Percentiles rank a stretch among this genome's conserved stretches.
Conservation (phyloP, 108 stramenopile species). For the Discostella pseudostelligera region DNA sequence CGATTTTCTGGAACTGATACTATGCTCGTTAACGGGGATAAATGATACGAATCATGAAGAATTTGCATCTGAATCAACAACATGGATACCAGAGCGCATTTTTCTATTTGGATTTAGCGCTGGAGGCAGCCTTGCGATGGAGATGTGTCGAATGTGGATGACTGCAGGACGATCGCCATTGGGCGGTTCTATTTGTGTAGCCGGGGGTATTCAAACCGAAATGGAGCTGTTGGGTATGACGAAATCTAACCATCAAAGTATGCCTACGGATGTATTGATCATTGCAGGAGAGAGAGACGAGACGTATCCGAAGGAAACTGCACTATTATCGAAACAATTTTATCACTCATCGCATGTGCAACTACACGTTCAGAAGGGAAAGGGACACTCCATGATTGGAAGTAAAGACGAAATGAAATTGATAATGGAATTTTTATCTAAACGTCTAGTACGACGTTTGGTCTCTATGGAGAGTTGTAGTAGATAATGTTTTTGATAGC, state of each 20-base stretch:
- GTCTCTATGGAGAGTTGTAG: constrained; percentile 10
- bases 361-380: constrained; percentile 36
- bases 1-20: constrained; percentile 17
- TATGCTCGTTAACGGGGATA: constrained; percentile 33
- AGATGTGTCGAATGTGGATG: constrained; percentile 29
- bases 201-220: constrained; percentile 31
- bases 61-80: background rate
- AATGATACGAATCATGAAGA: constrained; percentile 2
- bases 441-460: constrained; percentile 1
- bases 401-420: constrained; percentile 31
- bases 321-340: constrained; percentile 13
- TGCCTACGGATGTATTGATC: constrained; percentile 43
- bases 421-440: constrained; percentile 9
- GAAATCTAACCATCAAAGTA: background rate
- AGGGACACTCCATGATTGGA: constrained; percentile 49
- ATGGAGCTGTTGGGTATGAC: background rate
- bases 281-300: constrained; percentile 32
- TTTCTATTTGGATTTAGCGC: constrained; percentile 54
- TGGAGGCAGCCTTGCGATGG: constrained; percentile 50
- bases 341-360: constrained; percentile 25
- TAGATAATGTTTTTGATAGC: constrained; percentile 7
- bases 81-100: constrained; percentile 46
- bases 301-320: constrained; percentile 16
- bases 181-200: constrained; percentile 49
- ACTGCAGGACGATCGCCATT: constrained; percentile 15